Evolutionary conservation across 2,329 filamentous ascomycete genomes (phyloP).

Genomic region (Xylaria sp.): DNA sequence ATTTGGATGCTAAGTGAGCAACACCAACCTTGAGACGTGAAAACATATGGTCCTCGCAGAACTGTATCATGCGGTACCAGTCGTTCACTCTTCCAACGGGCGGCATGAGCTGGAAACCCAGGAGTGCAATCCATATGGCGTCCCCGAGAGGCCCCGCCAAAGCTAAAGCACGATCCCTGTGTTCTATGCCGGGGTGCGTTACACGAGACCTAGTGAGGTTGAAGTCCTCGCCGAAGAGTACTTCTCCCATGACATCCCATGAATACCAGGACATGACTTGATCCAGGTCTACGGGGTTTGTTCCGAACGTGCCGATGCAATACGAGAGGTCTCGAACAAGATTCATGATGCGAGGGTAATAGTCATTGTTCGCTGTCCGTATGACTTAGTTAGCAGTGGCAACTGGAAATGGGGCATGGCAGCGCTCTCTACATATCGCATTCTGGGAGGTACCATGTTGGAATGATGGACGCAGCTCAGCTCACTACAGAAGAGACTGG

Average conservation of each 20-base stretch:
- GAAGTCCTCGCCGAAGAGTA: constrained; percentile 39
- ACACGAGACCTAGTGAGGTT: constrained; percentile 30
- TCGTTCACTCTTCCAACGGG: constrained; percentile 33
- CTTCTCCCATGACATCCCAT: constrained; percentile 40
- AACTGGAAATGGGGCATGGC: background rate
- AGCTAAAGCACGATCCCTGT: constrained; percentile 37
- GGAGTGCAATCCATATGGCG: constrained; percentile 37
- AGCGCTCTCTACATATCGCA: background rate
- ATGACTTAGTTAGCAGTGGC: constrained; percentile 1
- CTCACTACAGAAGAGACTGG: background rate
- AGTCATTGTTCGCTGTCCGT: constrained; percentile 37
- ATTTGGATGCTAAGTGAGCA: background rate
- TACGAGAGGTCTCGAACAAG: constrained; percentile 30
- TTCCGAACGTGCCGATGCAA: constrained; percentile 31
- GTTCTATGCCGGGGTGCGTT: constrained; percentile 33
- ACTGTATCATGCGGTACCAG: constrained; percentile 39
- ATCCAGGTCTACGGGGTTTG: constrained; percentile 31
- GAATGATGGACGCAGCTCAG: background rate
- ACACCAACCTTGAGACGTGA: constrained; percentile 33
- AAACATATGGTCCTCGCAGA: constrained; percentile 39
- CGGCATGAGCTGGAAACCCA: constrained; percentile 37
- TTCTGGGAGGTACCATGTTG: background rate
- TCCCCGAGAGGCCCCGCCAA: constrained; percentile 37
- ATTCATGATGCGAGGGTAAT: constrained; percentile 34
- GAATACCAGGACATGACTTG: constrained; percentile 40